Percentiles rank a stretch among this genome's conserved stretches.
Conservation (phyloP, 768 basidiomycete species). For the Termitomyces sp. region DNA sequence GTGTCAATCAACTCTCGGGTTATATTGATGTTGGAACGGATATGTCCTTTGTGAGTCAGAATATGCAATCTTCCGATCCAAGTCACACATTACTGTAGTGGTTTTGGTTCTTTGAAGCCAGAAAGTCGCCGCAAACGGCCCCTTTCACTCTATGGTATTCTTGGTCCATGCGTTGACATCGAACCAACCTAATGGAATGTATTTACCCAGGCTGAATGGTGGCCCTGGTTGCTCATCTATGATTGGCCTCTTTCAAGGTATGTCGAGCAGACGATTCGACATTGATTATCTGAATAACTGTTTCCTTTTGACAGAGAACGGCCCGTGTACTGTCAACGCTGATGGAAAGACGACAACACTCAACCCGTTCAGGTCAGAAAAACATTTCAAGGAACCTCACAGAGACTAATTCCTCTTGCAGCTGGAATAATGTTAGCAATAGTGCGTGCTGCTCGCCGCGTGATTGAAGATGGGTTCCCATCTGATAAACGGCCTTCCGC, state of each 20-base stretch:
- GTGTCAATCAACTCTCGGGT: constrained; percentile 57
- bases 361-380: constrained; percentile 57
- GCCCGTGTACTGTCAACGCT: constrained; percentile 58
- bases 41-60: constrained; percentile 50
- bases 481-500: no score
- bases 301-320: constrained; percentile 42
- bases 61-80: constrained; percentile 50
- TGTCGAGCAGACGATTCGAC: not conserved
- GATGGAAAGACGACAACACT: constrained; percentile 49
- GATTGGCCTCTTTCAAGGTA: constrained; percentile 66
- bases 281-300: no score
- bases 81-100: constrained; percentile 39
- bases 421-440: constrained; percentile 70
- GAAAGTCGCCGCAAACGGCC: constrained; percentile 54
- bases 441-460: constrained; percentile 32
- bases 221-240: constrained; percentile 63
- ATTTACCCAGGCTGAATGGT: constrained; percentile 44
- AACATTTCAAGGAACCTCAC: constrained; percentile 14
- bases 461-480: not conserved
- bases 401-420: constrained; percentile 13
- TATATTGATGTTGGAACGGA: constrained; percentile 56
- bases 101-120: constrained; percentile 76
- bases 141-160: constrained; percentile 63
- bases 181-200: constrained; percentile 21
- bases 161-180: constrained; percentile 45